Evolutionary conservation across 2,329 filamentous ascomycete genomes (phyloP).

Genomic region (Ceratocystis diversiconidia): DNA sequence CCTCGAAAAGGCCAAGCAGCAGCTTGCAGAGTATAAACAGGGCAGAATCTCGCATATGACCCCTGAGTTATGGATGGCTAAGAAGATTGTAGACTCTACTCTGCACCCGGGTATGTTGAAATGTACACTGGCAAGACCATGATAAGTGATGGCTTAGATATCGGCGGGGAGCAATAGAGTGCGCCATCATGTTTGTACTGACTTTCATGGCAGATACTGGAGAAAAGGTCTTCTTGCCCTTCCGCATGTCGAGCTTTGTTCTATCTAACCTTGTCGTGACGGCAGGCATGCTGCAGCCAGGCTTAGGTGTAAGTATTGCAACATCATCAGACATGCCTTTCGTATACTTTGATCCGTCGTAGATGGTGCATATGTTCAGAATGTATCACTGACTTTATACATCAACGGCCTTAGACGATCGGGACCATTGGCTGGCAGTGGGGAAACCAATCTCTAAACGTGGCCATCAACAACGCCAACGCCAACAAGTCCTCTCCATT

Average conservation of each 20-base stretch:
- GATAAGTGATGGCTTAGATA: neutral
- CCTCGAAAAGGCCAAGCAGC: conserved; percentile 70
- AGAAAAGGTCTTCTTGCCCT: conserved; percentile 79
- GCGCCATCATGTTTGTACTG: no score
- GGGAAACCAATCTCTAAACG: conserved; percentile 92
- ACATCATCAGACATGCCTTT: neutral
- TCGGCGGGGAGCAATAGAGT: neutral
- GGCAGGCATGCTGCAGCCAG: conserved; percentile 90
- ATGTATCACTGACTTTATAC: conserved; percentile 15
- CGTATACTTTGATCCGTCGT: neutral
- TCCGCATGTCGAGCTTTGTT: conserved; percentile 94
- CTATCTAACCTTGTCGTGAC: conserved; percentile 89
- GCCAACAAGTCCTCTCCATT: conserved; percentile 94
- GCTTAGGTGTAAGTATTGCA: conserved; percentile 45
- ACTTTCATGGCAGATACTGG: conserved; percentile 58
- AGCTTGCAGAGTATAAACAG: conserved; percentile 75
- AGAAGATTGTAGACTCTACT: conserved; percentile 94
- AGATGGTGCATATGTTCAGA: neutral
- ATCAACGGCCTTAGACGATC: conserved; percentile 39
- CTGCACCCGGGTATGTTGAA: conserved; percentile 66
- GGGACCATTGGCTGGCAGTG: conserved; percentile 92
- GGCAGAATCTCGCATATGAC: conserved; percentile 70
- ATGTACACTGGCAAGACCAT: neutral
- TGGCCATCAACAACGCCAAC: conserved; percentile 94
- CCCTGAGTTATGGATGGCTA: conserved; percentile 81